Percentiles rank a stretch among this genome's conserved stretches.
Evolutionary conservation across 148 eudicot species (phyloP).

Genomic region (Silene uniflora): DNA sequence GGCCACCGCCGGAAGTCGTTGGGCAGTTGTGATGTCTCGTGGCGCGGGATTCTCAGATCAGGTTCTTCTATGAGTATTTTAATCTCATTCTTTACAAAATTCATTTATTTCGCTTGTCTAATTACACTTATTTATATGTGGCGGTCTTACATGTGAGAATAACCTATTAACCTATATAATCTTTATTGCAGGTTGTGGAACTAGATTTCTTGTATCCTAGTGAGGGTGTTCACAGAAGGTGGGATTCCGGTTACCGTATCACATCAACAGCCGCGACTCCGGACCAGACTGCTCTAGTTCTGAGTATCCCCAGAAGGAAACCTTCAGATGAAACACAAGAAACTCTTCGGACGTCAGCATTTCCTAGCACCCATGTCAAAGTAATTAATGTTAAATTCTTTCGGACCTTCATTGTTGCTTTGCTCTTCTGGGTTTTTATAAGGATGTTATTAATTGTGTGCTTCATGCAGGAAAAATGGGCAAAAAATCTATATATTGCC

Average conservation of each 20-base stretch:
- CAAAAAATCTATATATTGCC: slow-evolving; percentile 63
- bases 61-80: slow-evolving; percentile 33
- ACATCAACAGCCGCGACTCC: slow-evolving; percentile 78
- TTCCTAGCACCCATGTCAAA: slow-evolving; percentile 94
- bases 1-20: slow-evolving; percentile 86
- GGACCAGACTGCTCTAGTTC: slow-evolving; percentile 85
- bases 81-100: not conserved
- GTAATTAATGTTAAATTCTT: slow-evolving; percentile 26
- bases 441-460: slow-evolving; percentile 6
- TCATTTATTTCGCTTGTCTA: not conserved
- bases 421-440: not conserved
- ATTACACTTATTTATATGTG: not conserved
- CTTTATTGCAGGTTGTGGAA: slow-evolving; percentile 70
- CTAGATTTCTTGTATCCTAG: slow-evolving; percentile 97
- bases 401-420: not conserved
- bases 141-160: not conserved
- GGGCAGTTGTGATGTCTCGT: slow-evolving; percentile 99
- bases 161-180: not conserved
- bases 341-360: slow-evolving; percentile 85
- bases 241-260: slow-evolving; percentile 91
- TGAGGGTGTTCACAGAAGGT: slow-evolving; percentile 86
- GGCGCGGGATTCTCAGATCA: slow-evolving; percentile 84
- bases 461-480: slow-evolving; percentile 68
- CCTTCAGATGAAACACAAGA: slow-evolving; percentile 92
- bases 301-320: slow-evolving; percentile 76